Percentiles rank a stretch among this genome's conserved stretches.
phyloP scores from a whole-genome alignment of 768 basidiomycete species.

The Mrakia gelida region DNA sequence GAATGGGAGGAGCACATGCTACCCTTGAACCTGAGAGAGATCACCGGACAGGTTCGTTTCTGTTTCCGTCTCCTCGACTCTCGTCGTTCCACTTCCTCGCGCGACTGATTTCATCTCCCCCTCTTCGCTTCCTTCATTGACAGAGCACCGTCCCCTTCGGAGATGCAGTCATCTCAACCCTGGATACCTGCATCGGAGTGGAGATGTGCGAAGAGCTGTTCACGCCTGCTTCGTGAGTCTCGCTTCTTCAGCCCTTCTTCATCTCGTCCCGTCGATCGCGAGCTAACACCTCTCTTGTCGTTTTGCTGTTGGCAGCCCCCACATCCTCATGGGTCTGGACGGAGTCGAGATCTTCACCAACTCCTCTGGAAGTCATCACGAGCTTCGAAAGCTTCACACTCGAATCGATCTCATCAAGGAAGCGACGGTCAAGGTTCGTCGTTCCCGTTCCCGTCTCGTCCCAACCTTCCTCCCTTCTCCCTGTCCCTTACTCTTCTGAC shows the following conservation, averaged over 20 bases:
- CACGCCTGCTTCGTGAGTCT: slow-evolving; percentile 78
- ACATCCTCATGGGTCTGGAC: slow-evolving; percentile 95
- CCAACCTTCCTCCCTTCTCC: too few relatives aligned
- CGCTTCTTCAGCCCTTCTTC: background rate
- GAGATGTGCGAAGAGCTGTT: slow-evolving; percentile 98
- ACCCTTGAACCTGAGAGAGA: slow-evolving; percentile 77
- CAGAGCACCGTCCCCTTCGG: slow-evolving; percentile 91
- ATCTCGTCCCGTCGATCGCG: background rate
- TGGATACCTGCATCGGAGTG: slow-evolving; percentile 93
- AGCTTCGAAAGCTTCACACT: slow-evolving; percentile 88
- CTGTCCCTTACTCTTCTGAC: background rate
- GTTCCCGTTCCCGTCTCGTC: too few relatives aligned
- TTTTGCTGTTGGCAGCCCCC: slow-evolving; percentile 66
- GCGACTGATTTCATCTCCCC: slow-evolving; percentile 12
- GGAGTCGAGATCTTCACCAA: slow-evolving; percentile 99
- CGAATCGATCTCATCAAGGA: slow-evolving; percentile 94
- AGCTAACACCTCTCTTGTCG: background rate
- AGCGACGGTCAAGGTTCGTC: slow-evolving; percentile 79
- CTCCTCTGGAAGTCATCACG: slow-evolving; percentile 96
- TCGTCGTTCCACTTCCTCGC: background rate
- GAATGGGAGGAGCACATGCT: slow-evolving; percentile 88
- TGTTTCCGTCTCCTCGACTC: background rate
- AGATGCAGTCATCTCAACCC: slow-evolving; percentile 86
- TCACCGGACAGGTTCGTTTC: slow-evolving; percentile 74
- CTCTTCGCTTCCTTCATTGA: background rate